Base-by-base conservation (phyloP, 2,329 filamentous ascomycete species). In the Dryadomyces sulphureus region DNA sequence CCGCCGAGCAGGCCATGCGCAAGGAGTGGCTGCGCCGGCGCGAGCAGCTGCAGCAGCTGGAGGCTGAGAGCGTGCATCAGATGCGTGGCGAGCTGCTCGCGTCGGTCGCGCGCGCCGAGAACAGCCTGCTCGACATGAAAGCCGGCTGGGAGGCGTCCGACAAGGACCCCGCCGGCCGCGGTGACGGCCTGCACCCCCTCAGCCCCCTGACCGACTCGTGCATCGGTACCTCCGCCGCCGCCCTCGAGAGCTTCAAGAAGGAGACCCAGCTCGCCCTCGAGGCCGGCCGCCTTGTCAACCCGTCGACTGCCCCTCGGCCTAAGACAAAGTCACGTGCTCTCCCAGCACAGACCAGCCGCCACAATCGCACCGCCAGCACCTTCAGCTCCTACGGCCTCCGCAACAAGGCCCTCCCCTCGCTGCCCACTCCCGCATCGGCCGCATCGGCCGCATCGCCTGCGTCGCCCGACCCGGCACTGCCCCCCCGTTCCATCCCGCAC, bases 71-170 rank as follows among this genome's bases (percentile, higher is more conserved):
- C 34, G 36, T 38, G 8, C 45, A 49, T 27, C 47, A 50, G 38
- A 48, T 53, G 30, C 35, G 45, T 16, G 25, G 25, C 12, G n/a
- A 44, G 35, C 24, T 53, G 36, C 19, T 51, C 25, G 38, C 30
- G 20, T 43, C 44, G 8, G 49, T 52, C 21, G 51, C 48, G 6
- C 44, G 32, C 4, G 49, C 49, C 44, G 51, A 53, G 30, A 53
- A 53, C 48, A 49, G 43, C 1, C 19, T 48, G 36, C 48, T 53
- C 12, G 41, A 46, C 32, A 27, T 38, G 3, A 40, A 21, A 1
- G 32, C 38, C 25, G 30, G 36, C 4, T 32, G 27, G 27, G 3
- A 9, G 4, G 11, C 27, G 27, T 7, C 27, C 14, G 17, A 32
- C 27, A 32, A 32, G 27, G 27, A 34, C 40, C 5, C 11, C 9